A percentile compares a stretch with the other conserved stretches of the same genome.
Evolutionary conservation across 495 filamentous ascomycete species (phyloP).

Genomic region (Corynascus novoguineensis): DNA sequence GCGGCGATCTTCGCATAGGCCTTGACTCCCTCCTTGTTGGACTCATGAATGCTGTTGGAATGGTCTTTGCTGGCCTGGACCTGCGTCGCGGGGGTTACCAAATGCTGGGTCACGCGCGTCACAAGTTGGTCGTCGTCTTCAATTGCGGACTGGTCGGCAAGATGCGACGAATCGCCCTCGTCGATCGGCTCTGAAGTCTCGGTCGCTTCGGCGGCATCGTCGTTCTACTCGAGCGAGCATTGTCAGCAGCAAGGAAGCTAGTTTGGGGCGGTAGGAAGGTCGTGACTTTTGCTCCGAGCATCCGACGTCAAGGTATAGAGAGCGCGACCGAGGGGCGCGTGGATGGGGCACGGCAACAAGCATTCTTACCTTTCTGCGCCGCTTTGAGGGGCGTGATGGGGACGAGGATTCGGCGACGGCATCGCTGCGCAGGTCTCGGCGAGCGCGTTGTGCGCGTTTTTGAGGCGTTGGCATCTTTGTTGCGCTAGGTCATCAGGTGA

Average conservation of each 20-base stretch:
- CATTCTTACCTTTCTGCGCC: slow-evolving; percentile 65
- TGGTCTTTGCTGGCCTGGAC: slow-evolving; percentile 69
- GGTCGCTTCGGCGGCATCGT: slow-evolving; percentile 21
- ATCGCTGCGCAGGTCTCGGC: slow-evolving; percentile 37
- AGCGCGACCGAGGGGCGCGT: slow-evolving; percentile 23
- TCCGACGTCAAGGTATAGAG: slow-evolving; percentile 17
- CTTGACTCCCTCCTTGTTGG: slow-evolving; percentile 66
- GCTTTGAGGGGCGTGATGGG: slow-evolving; percentile 64
- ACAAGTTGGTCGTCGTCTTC: slow-evolving; percentile 59
- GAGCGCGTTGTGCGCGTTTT: slow-evolving; percentile 40
- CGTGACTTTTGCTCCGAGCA: not conserved
- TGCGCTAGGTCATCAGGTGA: slow-evolving; percentile 22
- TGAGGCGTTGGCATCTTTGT: slow-evolving; percentile 38
- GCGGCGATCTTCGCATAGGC: slow-evolving; percentile 94
- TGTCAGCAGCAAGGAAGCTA: slow-evolving; percentile 11
- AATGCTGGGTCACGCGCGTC: slow-evolving; percentile 64
- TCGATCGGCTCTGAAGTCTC: slow-evolving; percentile 27
- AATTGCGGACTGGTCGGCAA: slow-evolving; percentile 42
- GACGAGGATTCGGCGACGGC: slow-evolving; percentile 50
- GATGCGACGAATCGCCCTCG: slow-evolving; percentile 39
- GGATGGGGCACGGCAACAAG: too few relatives aligned
- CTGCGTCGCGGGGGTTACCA: slow-evolving; percentile 51
- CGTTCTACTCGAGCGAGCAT: slow-evolving; percentile 8
- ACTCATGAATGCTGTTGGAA: slow-evolving; percentile 64
- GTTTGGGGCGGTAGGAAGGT: slow-evolving; percentile 6